phyloP scores from a whole-genome alignment of 306 rosid species.

The Trifolium repens region DNA sequence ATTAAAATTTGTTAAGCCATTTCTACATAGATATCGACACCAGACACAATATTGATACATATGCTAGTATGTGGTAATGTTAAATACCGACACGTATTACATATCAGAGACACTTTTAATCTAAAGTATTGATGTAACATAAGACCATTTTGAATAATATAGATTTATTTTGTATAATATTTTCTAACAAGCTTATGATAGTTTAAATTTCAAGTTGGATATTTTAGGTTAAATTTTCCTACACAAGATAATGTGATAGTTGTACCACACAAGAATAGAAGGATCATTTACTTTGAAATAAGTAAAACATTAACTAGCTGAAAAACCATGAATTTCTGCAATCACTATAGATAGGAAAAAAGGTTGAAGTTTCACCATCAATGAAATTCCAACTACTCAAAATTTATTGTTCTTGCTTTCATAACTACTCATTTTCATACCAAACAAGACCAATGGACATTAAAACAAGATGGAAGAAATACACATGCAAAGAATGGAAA shows the following conservation, averaged over 20 bases:
- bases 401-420: constrained; percentile 20
- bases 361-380: constrained; percentile 33
- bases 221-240: constrained; percentile 24
- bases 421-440: constrained; percentile 14
- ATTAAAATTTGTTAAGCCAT: not conserved
- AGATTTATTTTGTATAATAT: not conserved
- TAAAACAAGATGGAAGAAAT: not conserved
- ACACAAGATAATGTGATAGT: constrained; percentile 36
- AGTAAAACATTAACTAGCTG: constrained; percentile 43
- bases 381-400: constrained; percentile 29
- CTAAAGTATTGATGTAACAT: no score
- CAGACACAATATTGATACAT: not conserved
- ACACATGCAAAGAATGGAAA: not conserved
- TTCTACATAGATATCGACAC: not conserved
- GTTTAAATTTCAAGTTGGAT: constrained; percentile 8
- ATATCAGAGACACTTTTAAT: no score
- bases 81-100: no score
- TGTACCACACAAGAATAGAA: constrained; percentile 25
- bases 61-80: no score
- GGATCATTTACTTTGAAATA: constrained; percentile 36
- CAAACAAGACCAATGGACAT: constrained; percentile 16
- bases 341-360: constrained; percentile 38
- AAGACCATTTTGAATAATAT: no score
- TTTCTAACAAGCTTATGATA: not conserved
- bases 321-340: constrained; percentile 48